Evolutionary conservation across 2,329 filamentous ascomycete genomes (phyloP).

Genomic region (Aspergillus alliaceus): DNA sequence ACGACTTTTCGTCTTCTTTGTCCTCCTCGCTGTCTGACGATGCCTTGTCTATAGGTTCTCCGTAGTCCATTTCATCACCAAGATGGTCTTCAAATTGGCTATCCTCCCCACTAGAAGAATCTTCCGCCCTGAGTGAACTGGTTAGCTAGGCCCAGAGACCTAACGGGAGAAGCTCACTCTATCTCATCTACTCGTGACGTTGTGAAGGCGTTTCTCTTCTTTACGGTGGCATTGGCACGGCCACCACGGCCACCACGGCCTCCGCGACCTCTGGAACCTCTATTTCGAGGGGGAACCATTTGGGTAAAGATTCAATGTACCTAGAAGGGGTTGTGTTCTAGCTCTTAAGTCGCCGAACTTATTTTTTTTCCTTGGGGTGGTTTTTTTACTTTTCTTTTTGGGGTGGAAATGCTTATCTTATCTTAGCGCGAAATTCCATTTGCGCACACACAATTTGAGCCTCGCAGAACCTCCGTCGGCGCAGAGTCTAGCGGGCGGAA

Average conservation of each 20-base stretch:
- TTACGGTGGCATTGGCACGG: constrained; percentile 27
- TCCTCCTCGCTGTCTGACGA: constrained; percentile 46
- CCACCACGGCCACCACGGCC: no score
- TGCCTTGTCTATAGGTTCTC: constrained; percentile 31
- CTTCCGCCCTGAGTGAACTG: constrained; percentile 25
- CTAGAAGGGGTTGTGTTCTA: not conserved
- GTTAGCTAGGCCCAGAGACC: constrained; percentile 7
- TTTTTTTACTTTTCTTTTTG: constrained; percentile 14
- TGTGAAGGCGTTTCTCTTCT: constrained; percentile 32
- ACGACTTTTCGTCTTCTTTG: constrained; percentile 42
- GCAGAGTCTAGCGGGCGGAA: constrained; percentile 24
- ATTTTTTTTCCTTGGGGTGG: not conserved
- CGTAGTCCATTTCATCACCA: constrained; percentile 46
- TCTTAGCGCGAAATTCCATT: constrained; percentile 50
- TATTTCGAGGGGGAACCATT: constrained; percentile 31
- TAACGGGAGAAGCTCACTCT: constrained; percentile 30
- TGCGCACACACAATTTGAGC: constrained; percentile 43
- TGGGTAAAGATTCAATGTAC: not conserved
- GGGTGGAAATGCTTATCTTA: constrained; percentile 39
- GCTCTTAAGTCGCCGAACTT: not conserved
- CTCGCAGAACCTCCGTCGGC: constrained; percentile 26
- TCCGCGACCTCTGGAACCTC: constrained; percentile 32
- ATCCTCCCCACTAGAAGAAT: constrained; percentile 27
- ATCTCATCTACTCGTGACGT: constrained; percentile 40
- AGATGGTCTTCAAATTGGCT: constrained; percentile 40